Evolutionary conservation across 371 early-diverging fungal species (phyloP).

Genomic region (Smittium culicis): DNA sequence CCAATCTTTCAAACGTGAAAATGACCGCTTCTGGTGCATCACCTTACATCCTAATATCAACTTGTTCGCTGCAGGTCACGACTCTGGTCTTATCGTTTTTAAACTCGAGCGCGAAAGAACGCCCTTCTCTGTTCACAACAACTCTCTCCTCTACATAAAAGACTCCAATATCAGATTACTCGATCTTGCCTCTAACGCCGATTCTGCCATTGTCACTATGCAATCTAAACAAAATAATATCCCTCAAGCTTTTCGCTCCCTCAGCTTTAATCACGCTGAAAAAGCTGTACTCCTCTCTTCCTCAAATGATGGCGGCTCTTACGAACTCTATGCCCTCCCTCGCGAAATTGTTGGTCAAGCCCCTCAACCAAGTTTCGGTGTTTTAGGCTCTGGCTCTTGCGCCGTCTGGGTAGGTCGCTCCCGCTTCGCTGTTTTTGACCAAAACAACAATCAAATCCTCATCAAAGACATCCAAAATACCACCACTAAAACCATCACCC

Average conservation of each 20-base stretch:
- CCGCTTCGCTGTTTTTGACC: conserved; percentile 86
- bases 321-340: conserved; percentile 72
- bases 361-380: conserved; percentile 36
- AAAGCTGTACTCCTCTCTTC: conserved; percentile 68
- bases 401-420: conserved; percentile 90
- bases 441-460: conserved; percentile 50
- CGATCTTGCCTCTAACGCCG: conserved; percentile 60
- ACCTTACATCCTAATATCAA: conserved; percentile 88
- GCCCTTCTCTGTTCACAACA: conserved; percentile 65
- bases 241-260: conserved; percentile 49
- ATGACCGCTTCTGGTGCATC: conserved; percentile 96
- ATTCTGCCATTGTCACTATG: conserved; percentile 59
- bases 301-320: conserved; percentile 71
- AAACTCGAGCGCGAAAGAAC: conserved; percentile 93
- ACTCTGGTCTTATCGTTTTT: conserved; percentile 93
- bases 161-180: conserved; percentile 66
- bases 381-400: conserved; percentile 61
- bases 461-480: conserved; percentile 74
- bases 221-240: conserved; percentile 40
- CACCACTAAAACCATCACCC: conserved; percentile 74
- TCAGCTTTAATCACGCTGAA: conserved; percentile 92
- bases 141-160: conserved; percentile 68
- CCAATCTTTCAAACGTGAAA: conserved; percentile 86
- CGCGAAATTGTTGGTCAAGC: conserved; percentile 48
- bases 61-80: conserved; percentile 95